Base-by-base conservation (phyloP, 2,329 filamentous ascomycete species). In the Remersonia thermophila region DNA sequence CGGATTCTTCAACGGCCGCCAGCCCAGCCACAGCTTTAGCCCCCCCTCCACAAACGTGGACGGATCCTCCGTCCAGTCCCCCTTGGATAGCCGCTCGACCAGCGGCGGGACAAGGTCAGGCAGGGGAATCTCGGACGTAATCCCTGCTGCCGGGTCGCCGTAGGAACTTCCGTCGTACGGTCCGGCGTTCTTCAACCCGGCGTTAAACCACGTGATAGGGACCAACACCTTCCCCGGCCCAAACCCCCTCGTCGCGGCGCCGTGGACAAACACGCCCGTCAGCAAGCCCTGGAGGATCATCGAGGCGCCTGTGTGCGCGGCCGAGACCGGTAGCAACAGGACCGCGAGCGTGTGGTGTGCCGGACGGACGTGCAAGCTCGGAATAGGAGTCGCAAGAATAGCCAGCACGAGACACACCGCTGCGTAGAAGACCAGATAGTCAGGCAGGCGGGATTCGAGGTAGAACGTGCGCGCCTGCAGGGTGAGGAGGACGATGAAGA, bases 271-370 rank as follows among this genome's bases (percentile, higher is more conserved):
- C 0, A 86, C 62, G 2, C 82, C 82, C 7, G 85, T 59, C 0
- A 86, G 63, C 12, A 86, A 56, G 3, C 82, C 82, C 52, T 86
- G 81, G 46, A 80, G 84, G 6, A 82, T 53, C 5, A 85, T 58
- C 7, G 69, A 72, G 1, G 78, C 73, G 0, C 82, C 66, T 3
- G 76, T 85, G 35, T 82, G 79, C 52, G 84, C 72, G 3, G 67
- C 68, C 0, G 81, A 85, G 0, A 80, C 80, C 0, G 80, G 79
- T 16, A 86, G 67, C 0, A 86, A 64, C 0, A 85, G 58, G 3
- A 86, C 65, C 2, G 71, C 78, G 3, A 86, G 65, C 41, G 85
- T 78, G 50, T 86, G 86, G 52, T 86, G 80, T 50, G 85, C 81
- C 30, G 86, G 80, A 6, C 80, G 67, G 7, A 85, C 63, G 33